Percentiles rank a stretch among this genome's conserved stretches.
Conservation (phyloP, 139 green algal species). For the Coccomyxa sp. region DNA sequence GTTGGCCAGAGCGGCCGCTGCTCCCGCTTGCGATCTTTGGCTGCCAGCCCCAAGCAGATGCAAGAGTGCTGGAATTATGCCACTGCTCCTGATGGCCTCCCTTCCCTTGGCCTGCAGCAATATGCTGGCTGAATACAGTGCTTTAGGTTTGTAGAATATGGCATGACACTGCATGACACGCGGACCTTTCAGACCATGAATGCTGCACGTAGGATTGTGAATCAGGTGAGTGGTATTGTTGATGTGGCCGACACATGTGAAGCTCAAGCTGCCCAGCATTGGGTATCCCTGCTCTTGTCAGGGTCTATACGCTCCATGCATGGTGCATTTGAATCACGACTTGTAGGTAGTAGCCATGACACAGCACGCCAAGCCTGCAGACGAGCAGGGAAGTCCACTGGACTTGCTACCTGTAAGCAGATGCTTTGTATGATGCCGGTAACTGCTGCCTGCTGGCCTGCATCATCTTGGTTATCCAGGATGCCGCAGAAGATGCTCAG, state of each 20-base stretch:
- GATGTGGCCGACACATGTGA: neutral
- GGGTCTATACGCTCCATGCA: neutral
- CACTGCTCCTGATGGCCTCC: conserved; percentile 2
- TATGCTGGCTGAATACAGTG: neutral
- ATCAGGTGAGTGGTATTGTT: neutral
- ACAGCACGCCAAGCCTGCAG: neutral
- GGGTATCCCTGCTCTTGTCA: neutral
- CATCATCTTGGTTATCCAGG: neutral
- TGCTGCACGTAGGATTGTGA: too few relatives aligned
- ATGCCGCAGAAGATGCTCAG: neutral
- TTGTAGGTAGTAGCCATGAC: too few relatives aligned
- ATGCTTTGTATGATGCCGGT: neutral
- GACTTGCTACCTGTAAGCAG: neutral
- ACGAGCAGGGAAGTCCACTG: neutral
- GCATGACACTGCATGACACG: neutral
- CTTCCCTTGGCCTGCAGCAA: conserved; percentile 12
- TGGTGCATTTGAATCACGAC: too few relatives aligned
- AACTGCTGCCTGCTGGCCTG: neutral
- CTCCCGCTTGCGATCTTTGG: conserved; percentile 44
- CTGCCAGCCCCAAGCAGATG: conserved; percentile 5
- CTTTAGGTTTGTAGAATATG: neutral
- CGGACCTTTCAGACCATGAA: too few relatives aligned
- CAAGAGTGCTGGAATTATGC: conserved; percentile 3
- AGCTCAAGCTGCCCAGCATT: neutral
- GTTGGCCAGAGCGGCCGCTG: conserved; percentile 74